phyloP scores from a whole-genome alignment of 176 grass and related monocot species.

The Saccharum spontaneum region DNA sequence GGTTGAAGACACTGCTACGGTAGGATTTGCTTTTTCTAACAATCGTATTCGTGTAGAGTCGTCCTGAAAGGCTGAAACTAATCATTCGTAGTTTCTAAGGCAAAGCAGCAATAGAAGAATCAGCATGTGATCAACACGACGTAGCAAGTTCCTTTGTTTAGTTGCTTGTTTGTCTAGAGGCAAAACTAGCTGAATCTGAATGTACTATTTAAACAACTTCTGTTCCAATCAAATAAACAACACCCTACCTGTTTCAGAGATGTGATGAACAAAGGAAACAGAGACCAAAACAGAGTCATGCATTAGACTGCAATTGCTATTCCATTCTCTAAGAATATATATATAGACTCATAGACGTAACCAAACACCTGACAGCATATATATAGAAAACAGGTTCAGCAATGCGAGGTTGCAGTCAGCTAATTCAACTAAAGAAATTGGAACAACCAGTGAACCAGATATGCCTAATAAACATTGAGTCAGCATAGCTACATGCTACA shows the following conservation, averaged over 20 bases:
- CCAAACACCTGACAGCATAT: not conserved
- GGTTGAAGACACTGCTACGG: slow-evolving; percentile 12
- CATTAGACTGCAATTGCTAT: too few species aligned
- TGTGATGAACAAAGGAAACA: not conserved
- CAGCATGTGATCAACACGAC: slow-evolving; percentile 28
- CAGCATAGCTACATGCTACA: not conserved
- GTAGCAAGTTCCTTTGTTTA: not conserved
- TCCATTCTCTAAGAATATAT: too few species aligned
- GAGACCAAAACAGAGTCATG: not conserved
- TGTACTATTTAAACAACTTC: not conserved
- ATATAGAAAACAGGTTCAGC: not conserved
- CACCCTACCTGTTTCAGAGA: not conserved
- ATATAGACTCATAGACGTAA: too few species aligned
- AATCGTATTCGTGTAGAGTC: slow-evolving; percentile 2
- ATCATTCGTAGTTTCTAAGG: slow-evolving; percentile 46
- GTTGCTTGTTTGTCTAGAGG: not conserved
- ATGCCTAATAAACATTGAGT: not conserved
- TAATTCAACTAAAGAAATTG: not conserved
- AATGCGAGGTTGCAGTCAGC: not conserved
- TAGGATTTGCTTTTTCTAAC: slow-evolving; percentile 9
- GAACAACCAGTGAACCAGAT: not conserved
- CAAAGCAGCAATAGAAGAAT: slow-evolving; percentile 44
- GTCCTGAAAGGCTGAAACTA: not conserved
- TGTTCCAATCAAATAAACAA: not conserved
- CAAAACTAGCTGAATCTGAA: not conserved